Evolutionary conservation across 768 basidiomycete species (phyloP).

Genomic region (Hemileccinum rubropunctum): DNA sequence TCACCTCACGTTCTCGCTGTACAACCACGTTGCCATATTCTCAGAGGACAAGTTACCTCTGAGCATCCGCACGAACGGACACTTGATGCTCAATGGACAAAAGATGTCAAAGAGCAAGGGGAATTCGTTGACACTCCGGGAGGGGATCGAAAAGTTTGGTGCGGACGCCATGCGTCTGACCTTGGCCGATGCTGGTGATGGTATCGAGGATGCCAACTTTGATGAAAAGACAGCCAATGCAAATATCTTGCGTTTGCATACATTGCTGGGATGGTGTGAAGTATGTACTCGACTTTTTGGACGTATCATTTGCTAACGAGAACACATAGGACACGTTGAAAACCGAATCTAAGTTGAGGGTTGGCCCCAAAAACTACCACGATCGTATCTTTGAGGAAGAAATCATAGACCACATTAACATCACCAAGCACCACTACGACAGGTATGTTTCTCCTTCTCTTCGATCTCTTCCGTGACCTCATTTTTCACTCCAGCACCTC

Average conservation of each 20-base stretch:
- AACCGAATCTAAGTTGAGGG: constrained; percentile 67
- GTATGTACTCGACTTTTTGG: constrained; percentile 41
- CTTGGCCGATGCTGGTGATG: constrained; percentile 96
- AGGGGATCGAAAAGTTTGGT: constrained; percentile 92
- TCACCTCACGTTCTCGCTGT: constrained; percentile 90
- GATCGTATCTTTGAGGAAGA: constrained; percentile 92
- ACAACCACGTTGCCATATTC: constrained; percentile 96
- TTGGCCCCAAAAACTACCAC: constrained; percentile 74
- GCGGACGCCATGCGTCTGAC: constrained; percentile 91
- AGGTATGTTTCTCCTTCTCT: constrained; percentile 51
- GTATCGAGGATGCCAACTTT: constrained; percentile 98
- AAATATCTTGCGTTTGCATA: constrained; percentile 90
- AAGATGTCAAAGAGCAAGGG: constrained; percentile 99
- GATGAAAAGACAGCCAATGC: constrained; percentile 98
- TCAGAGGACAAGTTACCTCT: constrained; percentile 82
- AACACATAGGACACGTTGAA: constrained; percentile 71
- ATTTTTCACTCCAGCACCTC: constrained; percentile 57
- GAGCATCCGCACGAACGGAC: constrained; percentile 93
- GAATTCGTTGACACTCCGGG: constrained; percentile 87
- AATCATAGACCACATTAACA: constrained; percentile 80
- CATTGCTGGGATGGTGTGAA: constrained; percentile 89
- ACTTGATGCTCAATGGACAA: constrained; percentile 95
- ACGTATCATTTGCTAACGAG: neutral
- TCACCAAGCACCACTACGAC: constrained; percentile 78
- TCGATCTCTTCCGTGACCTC: neutral